These are phyloP conservation scores for Plenodomus biglobosus DNA, from an alignment of 2,329 filamentous ascomycete genomes.

Conservation along the genomic window DNA sequence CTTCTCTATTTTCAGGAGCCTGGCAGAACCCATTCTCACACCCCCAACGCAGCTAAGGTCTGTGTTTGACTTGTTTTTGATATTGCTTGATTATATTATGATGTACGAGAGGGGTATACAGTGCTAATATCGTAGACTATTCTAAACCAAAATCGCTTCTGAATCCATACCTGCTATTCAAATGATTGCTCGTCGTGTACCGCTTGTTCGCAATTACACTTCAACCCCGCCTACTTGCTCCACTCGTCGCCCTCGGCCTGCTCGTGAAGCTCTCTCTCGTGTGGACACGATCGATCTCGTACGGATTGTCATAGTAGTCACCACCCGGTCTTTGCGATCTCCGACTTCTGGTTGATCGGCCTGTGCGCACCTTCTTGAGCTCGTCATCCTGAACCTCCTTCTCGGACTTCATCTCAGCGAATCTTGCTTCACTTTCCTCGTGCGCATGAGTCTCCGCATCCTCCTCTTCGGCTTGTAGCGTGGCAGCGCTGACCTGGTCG, in stretches of 20 bases:
- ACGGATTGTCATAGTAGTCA: slow-evolving; percentile 50
- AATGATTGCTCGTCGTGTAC: neutral
- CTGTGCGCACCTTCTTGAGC: slow-evolving; percentile 35
- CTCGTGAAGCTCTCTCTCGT: slow-evolving; percentile 50
- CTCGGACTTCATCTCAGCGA: slow-evolving; percentile 45
- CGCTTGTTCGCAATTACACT: slow-evolving; percentile 4
- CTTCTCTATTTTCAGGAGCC: no score
- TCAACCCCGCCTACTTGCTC: slow-evolving; percentile 14
- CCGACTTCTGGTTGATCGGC: slow-evolving; percentile 28
- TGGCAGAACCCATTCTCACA: no score
- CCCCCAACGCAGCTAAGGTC: no score
- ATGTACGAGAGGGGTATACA: slow-evolving; percentile 24
- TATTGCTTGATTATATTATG: slow-evolving; percentile 5
- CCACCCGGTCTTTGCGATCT: slow-evolving; percentile 26
- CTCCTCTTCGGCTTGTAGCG: slow-evolving; percentile 23
- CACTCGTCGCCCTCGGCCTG: slow-evolving; percentile 25
- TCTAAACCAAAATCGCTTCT: neutral
- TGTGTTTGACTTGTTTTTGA: neutral
- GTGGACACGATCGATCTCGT: slow-evolving; percentile 53
- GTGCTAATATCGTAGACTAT: slow-evolving; percentile 11
- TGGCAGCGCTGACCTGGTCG: slow-evolving; percentile 31
- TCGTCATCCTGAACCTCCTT: slow-evolving; percentile 31
- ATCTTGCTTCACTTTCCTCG: slow-evolving; percentile 31
- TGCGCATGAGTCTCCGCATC: slow-evolving; percentile 35
- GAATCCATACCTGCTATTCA: no score